Base-by-base conservation (phyloP, 768 basidiomycete species). In the Suillus brevipes region DNA sequence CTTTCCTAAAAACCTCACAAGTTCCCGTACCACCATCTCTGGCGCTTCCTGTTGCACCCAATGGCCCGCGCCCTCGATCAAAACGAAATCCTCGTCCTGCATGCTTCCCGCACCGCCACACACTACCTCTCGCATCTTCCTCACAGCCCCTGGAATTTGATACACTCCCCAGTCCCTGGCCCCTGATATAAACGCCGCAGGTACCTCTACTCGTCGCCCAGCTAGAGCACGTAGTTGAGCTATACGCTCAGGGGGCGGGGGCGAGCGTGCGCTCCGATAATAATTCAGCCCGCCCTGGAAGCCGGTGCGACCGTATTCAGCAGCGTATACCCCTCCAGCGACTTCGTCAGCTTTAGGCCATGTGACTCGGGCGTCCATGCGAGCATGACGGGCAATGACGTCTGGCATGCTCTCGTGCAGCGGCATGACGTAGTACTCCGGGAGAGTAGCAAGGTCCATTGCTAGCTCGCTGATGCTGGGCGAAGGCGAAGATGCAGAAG, bases 201-300 rank as follows among this genome's bases (percentile, higher is more conserved):
- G 85, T 5, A 86, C 77, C 37, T 78, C 74, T 9, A 87, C 80
- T 61, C 70, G 77, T 72, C 78, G 83, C 58, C 79, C 81, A 18
- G 78, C 67, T 63, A 87, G 85, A 36, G 82, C 73, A 31, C 74
- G 69, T 47, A 86, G 71, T 25, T 87, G 84, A 0, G 75, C 75
- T 25, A 73, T 69, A 73, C 75, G 78, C 28, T 70, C 71, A 6
- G 70, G 62, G 34, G 82, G 80, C 0, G 77, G 79, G 20, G 72
- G 69, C 0, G 64, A 61, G 31, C 71, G 66, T 59, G 71, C 67
- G 64, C 78, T 75, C 34, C 87, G 81, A 69, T 89, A 89, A 65
- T 81, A 75, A 68, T 89, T 87, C 61, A 89, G 72, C 34, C 84
- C 86, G n/a, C 86, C 87, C 69, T 88, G 87, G 64, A 89, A 89